phyloP scores from a whole-genome alignment of 2,329 filamentous ascomycete genomes.

The Pestalotiopsis sp. region DNA sequence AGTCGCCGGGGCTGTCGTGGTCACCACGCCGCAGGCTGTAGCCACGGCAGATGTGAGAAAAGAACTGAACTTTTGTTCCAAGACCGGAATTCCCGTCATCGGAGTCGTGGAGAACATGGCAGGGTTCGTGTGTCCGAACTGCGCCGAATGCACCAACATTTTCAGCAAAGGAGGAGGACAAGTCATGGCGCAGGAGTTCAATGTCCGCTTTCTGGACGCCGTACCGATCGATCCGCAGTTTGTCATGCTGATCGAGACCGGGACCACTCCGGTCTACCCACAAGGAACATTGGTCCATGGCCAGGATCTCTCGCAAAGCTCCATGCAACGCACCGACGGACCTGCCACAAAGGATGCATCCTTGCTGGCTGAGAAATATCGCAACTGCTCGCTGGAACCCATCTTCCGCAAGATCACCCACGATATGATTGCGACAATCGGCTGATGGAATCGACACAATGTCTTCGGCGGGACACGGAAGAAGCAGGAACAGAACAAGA shows the following conservation, averaged over 20 bases:
- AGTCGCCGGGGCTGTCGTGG: slow-evolving; percentile 85
- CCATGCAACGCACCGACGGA: slow-evolving; percentile 24
- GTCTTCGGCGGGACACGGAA: not conserved
- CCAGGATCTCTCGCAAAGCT: slow-evolving; percentile 48
- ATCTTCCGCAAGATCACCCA: slow-evolving; percentile 69
- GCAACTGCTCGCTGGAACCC: slow-evolving; percentile 68
- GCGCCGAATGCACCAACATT: slow-evolving; percentile 86
- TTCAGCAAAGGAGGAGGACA: slow-evolving; percentile 90
- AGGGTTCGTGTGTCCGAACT: slow-evolving; percentile 81
- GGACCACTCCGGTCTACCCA: slow-evolving; percentile 66
- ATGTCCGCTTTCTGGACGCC: slow-evolving; percentile 79
- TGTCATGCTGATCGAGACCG: slow-evolving; percentile 81
- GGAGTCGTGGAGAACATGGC: slow-evolving; percentile 98
- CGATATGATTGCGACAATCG: slow-evolving; percentile 44
- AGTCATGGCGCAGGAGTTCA: slow-evolving; percentile 86
- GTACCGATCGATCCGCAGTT: slow-evolving; percentile 95
- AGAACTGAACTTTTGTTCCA: slow-evolving; percentile 89
- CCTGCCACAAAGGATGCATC: slow-evolving; percentile 39
- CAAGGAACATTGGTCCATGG: slow-evolving; percentile 66
- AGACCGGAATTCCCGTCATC: slow-evolving; percentile 77
- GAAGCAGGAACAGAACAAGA: not conserved
- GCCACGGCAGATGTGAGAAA: slow-evolving; percentile 93
- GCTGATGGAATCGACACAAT: slow-evolving; percentile 22
- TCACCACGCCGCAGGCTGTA: slow-evolving; percentile 95
- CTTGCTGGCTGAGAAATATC: slow-evolving; percentile 71